phyloP scores from a whole-genome alignment of 306 rosid species.

The Hippophae tibetana region DNA sequence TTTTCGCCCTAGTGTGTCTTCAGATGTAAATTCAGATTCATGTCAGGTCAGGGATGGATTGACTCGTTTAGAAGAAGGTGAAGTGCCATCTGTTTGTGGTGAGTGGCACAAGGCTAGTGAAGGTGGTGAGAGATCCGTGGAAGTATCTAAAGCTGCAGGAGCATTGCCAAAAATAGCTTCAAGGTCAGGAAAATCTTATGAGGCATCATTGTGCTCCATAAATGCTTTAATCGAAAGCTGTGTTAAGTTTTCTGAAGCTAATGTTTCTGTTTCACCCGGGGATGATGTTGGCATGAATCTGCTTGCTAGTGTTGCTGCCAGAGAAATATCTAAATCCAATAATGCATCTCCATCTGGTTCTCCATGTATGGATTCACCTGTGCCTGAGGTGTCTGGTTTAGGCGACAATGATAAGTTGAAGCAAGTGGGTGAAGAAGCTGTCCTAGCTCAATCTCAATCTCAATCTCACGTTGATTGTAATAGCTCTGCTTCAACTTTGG shows the following conservation, averaged over 20 bases:
- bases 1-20: constrained; percentile 24
- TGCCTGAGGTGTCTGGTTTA: constrained; percentile 27
- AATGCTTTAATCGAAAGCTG: constrained; percentile 81
- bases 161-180: constrained; percentile 39
- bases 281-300: constrained; percentile 80
- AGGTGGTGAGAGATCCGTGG: constrained; percentile 32
- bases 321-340: constrained; percentile 63
- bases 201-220: constrained; percentile 67
- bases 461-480: constrained; percentile 16
- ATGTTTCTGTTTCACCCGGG: constrained; percentile 37
- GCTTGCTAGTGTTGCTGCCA: constrained; percentile 84
- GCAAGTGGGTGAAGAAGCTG: constrained; percentile 22
- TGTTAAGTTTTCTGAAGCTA: constrained; percentile 61
- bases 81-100: constrained; percentile 35
- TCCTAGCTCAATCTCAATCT: constrained; percentile 19
- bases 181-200: constrained; percentile 44
- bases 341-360: constrained; percentile 43
- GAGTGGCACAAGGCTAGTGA: constrained; percentile 38
- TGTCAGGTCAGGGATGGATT: constrained; percentile 34
- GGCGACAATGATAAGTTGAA: constrained; percentile 37
- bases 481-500: constrained; percentile 9
- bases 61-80: constrained; percentile 41
- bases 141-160: constrained; percentile 33
- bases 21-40: constrained; percentile 40
- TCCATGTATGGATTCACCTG: constrained; percentile 40